Evolutionary conservation across 768 basidiomycete species (phyloP).

Genomic region (Xanthoconium purpureum): DNA sequence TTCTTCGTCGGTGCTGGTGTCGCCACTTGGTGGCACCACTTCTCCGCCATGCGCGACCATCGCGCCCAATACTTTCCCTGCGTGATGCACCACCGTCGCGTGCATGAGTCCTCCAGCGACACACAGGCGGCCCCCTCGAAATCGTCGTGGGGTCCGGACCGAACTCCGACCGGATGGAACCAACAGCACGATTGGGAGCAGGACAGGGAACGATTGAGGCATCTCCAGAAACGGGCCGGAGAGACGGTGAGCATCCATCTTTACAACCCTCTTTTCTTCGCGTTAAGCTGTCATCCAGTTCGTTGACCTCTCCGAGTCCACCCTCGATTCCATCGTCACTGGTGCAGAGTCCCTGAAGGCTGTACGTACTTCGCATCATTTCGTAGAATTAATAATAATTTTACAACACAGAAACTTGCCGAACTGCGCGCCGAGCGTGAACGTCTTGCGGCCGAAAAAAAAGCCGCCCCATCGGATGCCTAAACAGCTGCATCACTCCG

Average conservation of each 20-base stretch:
- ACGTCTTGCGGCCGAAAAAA: constrained; percentile 48
- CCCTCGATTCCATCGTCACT: constrained; percentile 57
- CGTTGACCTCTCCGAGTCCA: constrained; percentile 62
- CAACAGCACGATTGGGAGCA: constrained; percentile 40
- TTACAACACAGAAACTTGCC: constrained; percentile 30
- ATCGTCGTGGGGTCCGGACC: constrained; percentile 1
- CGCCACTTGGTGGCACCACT: constrained; percentile 38
- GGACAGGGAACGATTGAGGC: constrained; percentile 45
- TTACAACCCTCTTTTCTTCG: neutral
- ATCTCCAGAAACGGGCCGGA: constrained; percentile 47
- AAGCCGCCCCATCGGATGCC: constrained; percentile 22
- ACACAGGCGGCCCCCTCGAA: constrained; percentile 3
- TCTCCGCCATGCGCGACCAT: constrained; percentile 43
- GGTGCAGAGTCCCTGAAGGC: constrained; percentile 58
- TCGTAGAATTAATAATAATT: neutral
- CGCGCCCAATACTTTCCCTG: constrained; percentile 31
- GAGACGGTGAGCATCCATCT: constrained; percentile 41
- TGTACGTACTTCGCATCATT: constrained; percentile 37
- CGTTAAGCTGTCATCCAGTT: constrained; percentile 34
- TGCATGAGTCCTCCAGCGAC: constrained; percentile 4
- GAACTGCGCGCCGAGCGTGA: constrained; percentile 29
- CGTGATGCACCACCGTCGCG: constrained; percentile 24
- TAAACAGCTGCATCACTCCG: constrained; percentile 20
- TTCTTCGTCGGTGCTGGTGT: constrained; percentile 57
- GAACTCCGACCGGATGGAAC: constrained; percentile 18